Conservation (phyloP, 352 stramenopile species). For the Globisporangium cystogenes region DNA sequence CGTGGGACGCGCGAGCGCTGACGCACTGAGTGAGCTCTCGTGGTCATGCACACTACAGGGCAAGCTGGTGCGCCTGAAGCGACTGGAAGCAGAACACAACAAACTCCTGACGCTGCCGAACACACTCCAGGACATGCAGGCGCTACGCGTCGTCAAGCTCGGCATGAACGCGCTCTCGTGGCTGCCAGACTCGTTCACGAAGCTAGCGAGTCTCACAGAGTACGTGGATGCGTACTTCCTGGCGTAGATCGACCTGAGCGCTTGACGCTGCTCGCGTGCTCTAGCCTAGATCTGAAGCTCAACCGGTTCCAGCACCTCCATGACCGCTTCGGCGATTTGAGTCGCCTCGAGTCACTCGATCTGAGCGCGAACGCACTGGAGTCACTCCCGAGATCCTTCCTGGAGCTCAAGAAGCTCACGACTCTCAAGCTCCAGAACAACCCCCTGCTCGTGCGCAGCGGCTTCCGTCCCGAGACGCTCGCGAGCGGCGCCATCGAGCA, state of each 20-base stretch:
- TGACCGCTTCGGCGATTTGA: constrained; percentile 35
- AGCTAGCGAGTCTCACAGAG: constrained; percentile 45
- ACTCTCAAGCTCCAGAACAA: constrained; percentile 53
- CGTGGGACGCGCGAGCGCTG: too few relatives aligned
- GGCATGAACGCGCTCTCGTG: constrained; percentile 51
- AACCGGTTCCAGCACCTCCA: constrained; percentile 55
- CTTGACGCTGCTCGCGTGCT: background rate
- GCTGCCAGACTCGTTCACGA: constrained; percentile 48
- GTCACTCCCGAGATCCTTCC: constrained; percentile 39
- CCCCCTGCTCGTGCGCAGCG: constrained; percentile 20
- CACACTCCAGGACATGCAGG: constrained; percentile 36
- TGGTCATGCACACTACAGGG: constrained; percentile 19
- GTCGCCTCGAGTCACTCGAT: constrained; percentile 36
- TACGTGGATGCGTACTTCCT: constrained; percentile 15
- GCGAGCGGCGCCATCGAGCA: constrained; percentile 32
- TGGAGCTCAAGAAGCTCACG: constrained; percentile 39
- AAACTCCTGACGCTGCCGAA: constrained; percentile 51
- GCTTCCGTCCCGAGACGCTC: constrained; percentile 37
- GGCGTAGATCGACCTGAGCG: too few relatives aligned
- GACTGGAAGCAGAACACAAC: constrained; percentile 68
- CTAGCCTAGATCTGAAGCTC: constrained; percentile 65
- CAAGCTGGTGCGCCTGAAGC: constrained; percentile 46
- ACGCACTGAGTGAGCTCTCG: too few relatives aligned
- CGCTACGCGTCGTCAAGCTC: constrained; percentile 38
- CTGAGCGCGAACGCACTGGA: constrained; percentile 54